phyloP scores from a whole-genome alignment of 331 rosid species.

The Stylosanthes scabra region DNA sequence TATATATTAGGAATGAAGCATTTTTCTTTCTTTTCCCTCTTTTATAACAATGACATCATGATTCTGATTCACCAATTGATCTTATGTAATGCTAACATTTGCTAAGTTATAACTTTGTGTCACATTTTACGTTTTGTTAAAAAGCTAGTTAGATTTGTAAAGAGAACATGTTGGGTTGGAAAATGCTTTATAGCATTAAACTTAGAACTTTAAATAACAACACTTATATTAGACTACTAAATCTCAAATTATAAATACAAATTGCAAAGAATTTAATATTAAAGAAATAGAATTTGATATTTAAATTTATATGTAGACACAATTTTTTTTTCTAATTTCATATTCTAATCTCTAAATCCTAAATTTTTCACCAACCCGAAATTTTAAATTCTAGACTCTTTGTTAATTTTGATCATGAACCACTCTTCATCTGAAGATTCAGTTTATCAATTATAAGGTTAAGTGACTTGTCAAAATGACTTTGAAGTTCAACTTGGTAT shows the following conservation, averaged over 20 bases:
- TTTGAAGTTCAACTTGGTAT: neutral
- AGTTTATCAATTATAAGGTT: neutral
- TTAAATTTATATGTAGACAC: too few species aligned
- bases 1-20: neutral
- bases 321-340: too few species aligned
- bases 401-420: neutral
- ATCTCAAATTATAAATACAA: too few species aligned
- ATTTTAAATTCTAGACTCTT: too few species aligned
- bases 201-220: too few species aligned
- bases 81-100: neutral
- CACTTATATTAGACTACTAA: too few species aligned
- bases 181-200: too few species aligned
- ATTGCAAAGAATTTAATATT: too few species aligned
- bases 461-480: constrained; percentile 7
- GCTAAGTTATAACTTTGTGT: too few species aligned
- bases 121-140: too few species aligned
- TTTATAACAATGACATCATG: neutral
- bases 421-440: neutral
- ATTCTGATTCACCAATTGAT: neutral
- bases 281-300: too few species aligned
- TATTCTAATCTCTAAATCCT: neutral
- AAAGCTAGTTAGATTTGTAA: neutral
- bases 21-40: neutral
- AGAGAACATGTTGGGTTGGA: neutral
- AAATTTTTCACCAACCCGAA: neutral